Evolutionary conservation across 805 yeast species (phyloP).

Genomic region (Saturnispora mendoncae): DNA sequence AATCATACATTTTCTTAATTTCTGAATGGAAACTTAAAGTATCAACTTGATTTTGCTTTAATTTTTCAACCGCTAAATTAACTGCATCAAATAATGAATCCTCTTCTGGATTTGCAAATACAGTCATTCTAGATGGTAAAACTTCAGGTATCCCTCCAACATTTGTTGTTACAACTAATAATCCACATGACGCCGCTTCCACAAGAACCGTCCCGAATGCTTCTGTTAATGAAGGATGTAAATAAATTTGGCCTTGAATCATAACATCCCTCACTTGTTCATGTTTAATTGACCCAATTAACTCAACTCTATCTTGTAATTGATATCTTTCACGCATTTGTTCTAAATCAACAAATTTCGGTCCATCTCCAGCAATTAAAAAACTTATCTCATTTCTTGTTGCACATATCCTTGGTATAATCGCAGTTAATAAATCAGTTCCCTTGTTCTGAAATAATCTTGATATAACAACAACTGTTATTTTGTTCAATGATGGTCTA

Average conservation of each 20-base stretch:
- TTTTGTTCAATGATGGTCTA: conserved; percentile 30
- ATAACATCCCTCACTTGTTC: conserved; percentile 89
- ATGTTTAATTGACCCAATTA: conserved; percentile 82
- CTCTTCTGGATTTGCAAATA: conserved; percentile 82
- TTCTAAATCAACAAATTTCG: conserved; percentile 84
- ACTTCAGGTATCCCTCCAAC: conserved; percentile 99
- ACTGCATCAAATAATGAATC: conserved; percentile 70
- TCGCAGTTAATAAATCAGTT: conserved; percentile 75
- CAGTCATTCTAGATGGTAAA: conserved; percentile 85
- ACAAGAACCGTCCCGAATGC: conserved; percentile 97
- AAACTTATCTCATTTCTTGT: conserved; percentile 58
- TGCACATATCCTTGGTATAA: conserved; percentile 75
- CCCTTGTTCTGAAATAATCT: conserved; percentile 95
- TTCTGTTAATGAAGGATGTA: conserved; percentile 91
- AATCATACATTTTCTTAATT: conserved; percentile 76
- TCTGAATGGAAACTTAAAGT: conserved; percentile 71
- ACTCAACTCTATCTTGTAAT: conserved; percentile 77
- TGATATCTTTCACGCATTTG: conserved; percentile 87
- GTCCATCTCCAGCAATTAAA: conserved; percentile 94
- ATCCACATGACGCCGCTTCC: conserved; percentile 95
- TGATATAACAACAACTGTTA: conserved; percentile 86
- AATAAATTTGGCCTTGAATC: conserved; percentile 87
- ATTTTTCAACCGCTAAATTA: conserved; percentile 53
- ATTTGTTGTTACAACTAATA: conserved; percentile 84
- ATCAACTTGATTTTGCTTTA: conserved; percentile 52